Evolutionary conservation across 805 yeast species (phyloP), one percentile per base, ranked within the genome.

Genomic region (Diddensiella transvaalensis): DNA sequence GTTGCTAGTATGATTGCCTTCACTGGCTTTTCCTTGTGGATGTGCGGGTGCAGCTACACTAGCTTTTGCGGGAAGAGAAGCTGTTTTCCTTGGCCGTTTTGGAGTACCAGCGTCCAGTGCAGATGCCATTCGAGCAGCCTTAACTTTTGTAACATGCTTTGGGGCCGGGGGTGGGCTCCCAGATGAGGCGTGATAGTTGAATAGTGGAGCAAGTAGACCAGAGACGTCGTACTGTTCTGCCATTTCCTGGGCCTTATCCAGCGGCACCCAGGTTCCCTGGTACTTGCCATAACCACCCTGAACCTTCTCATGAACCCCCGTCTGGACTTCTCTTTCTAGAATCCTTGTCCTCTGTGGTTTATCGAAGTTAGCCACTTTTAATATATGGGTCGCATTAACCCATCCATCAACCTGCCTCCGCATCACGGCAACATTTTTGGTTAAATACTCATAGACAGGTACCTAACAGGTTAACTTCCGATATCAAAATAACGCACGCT

Each of bases 271-370:
- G 2, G 97, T 90, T 15, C 96, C 97, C 66, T 91, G 98, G 66
- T 89, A 91, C 62, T 90, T 83, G 46, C 98, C 98, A 64, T 89
- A 90, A 2, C 98, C 98, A 53, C 98, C 98, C 66, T 90, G 98
- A 19, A 90, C 88, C 65, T 91, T 91, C 60, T 90, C 96, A 64
- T 90, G 97, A 17, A 74, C 68, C 3, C 95, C 96, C 37, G 77
- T 78, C 62, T 91, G 96, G n/a, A 91, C 96, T 54, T 90, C 96
- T 60, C 85, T 81, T 64, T 90, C 98, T 58, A 90, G 75, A 53
- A 90, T 88, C 59, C 95, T 83, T 17, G 97, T 90, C 56, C 98
- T 72, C 65, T 86, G 88, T 1, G 97, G 96, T 67, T 90, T 90
- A 52, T 96, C 95, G 65, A 89, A 89, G 63, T 86, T 83, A 41